Conservation (phyloP, 23 red algal species). For the Gracilaria domingensis region DNA sequence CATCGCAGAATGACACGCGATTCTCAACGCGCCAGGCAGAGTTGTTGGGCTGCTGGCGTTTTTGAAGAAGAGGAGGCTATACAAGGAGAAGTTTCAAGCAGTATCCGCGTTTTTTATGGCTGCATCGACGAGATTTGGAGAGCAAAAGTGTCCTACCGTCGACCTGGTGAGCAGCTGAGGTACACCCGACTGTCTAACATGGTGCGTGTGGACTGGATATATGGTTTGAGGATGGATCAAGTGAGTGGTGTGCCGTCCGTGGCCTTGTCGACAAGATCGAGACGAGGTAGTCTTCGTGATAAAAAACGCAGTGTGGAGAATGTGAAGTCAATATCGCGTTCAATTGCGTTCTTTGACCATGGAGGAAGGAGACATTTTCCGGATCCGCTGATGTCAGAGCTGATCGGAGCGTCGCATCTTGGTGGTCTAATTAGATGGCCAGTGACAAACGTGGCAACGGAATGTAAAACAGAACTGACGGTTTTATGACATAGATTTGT, state of each 20-base stretch:
- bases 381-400: not conserved
- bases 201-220: slow-evolving; percentile 23
- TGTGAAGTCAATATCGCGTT: too few species aligned
- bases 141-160: not conserved
- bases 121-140: too few species aligned
- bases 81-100: not conserved
- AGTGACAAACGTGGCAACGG: too few species aligned
- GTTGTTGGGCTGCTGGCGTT: slow-evolving; percentile 5
- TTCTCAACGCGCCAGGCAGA: not conserved
- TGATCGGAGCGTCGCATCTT: too few species aligned
- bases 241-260: not conserved
- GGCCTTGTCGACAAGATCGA: not conserved
- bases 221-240: not conserved
- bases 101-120: not conserved
- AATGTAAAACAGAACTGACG: too few species aligned
- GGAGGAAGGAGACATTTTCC: not conserved
- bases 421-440: too few species aligned
- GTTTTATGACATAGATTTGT: too few species aligned
- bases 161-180: not conserved
- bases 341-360: not conserved
- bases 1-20: not conserved
- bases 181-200: not conserved
- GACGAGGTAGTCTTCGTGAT: not conserved
- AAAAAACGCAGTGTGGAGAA: not conserved
- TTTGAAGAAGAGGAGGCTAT: not conserved